These are phyloP conservation scores for Medicago ruthenica DNA, from an alignment of 306 rosid genomes.

Conservation along the genomic window DNA sequence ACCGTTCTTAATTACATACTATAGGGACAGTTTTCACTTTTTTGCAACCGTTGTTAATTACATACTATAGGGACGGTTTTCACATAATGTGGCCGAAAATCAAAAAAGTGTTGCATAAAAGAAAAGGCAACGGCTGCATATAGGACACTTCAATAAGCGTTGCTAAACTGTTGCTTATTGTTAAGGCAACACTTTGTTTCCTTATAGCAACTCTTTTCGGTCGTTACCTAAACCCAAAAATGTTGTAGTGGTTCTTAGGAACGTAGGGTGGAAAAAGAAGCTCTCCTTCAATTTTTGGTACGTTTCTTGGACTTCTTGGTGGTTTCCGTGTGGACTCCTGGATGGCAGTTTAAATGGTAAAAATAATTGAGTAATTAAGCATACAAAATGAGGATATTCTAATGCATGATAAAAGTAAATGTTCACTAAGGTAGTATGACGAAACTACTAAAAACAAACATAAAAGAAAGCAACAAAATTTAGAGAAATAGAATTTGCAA, in stretches of 20 bases:
- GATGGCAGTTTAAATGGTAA: constrained; percentile 34
- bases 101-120: too few relatives aligned
- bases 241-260: neutral
- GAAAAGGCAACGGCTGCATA: too few relatives aligned
- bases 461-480: constrained; percentile 5
- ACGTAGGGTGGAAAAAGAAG: neutral
- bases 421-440: neutral
- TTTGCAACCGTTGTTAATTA: too few relatives aligned
- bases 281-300: constrained; percentile 23
- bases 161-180: too few relatives aligned
- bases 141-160: too few relatives aligned
- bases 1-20: too few relatives aligned
- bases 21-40: too few relatives aligned
- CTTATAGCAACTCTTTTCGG: too few relatives aligned
- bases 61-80: too few relatives aligned
- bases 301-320: constrained; percentile 50
- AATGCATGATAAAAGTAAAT: constrained; percentile 20
- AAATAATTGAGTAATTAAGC: constrained; percentile 9
- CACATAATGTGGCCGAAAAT: too few relatives aligned
- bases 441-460: constrained; percentile 29
- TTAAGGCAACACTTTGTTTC: too few relatives aligned
- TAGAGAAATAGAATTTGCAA: constrained; percentile 11
- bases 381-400: constrained; percentile 12
- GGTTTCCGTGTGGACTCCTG: constrained; percentile 71
- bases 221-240: too few relatives aligned